phyloP scores from a whole-genome alignment of 2,329 filamentous ascomycete species.

The Colletotrichum spaethianum region DNA sequence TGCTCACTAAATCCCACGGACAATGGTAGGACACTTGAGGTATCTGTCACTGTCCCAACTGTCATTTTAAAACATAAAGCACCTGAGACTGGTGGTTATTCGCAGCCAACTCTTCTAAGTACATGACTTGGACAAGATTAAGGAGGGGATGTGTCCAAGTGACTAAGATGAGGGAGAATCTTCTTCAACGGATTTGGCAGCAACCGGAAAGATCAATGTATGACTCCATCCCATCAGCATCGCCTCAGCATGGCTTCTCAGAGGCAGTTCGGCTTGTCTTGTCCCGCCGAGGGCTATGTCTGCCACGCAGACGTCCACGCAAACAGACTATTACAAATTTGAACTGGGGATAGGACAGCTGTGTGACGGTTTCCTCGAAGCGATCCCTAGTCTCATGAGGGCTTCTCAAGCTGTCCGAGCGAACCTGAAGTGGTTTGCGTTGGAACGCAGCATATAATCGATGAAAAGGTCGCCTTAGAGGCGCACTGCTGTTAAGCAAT shows the following conservation, averaged over 20 bases:
- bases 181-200: no score
- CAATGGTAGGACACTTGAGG: background rate
- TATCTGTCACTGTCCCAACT: background rate
- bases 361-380: background rate
- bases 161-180: background rate
- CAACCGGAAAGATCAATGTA: background rate
- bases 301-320: background rate
- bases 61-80: background rate
- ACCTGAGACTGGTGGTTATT: background rate
- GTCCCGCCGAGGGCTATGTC: background rate
- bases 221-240: background rate
- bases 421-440: conserved; percentile 67
- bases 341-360: background rate
- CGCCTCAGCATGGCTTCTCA: background rate
- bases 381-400: conserved; percentile 46
- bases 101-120: background rate
- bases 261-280: background rate
- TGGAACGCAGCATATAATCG: conserved; percentile 53
- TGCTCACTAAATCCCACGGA: no score
- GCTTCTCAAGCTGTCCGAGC: conserved; percentile 49
- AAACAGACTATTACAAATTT: background rate
- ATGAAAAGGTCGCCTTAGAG: background rate
- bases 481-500: background rate
- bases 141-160: background rate
- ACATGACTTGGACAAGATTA: background rate